These are phyloP conservation scores for Kluyveromyces sp. DNA, from an alignment of 1,139 yeast genomes.

Conservation along the genomic window DNA sequence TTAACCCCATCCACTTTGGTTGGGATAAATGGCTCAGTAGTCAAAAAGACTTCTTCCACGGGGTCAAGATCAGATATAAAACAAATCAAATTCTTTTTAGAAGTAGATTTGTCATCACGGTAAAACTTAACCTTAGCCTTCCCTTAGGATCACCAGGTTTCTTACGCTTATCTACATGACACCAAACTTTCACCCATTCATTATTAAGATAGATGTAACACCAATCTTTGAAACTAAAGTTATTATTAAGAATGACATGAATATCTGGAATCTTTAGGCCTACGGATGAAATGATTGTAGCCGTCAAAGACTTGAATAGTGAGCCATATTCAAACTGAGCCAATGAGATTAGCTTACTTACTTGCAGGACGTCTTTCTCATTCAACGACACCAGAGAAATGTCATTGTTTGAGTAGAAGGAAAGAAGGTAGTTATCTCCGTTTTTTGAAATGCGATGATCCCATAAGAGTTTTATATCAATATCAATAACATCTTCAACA, in stretches of 20 bases:
- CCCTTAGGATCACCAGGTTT: conserved; percentile 16
- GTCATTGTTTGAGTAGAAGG: conserved; percentile 2
- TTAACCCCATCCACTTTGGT: neutral
- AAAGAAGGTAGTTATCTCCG: conserved; percentile 3
- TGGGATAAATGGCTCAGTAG: conserved; percentile 9
- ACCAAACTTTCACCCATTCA: conserved; percentile 28
- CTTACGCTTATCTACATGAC: conserved; percentile 23
- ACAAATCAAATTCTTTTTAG: conserved; percentile 19
- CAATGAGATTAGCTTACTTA: conserved; percentile 6
- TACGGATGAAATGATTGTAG: conserved; percentile 21
- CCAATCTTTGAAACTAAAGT: conserved; percentile 29
- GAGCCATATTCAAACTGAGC: conserved; percentile 21
- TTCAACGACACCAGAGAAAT: conserved; percentile 2
- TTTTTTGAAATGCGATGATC: conserved; percentile 4
- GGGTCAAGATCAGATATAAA: conserved; percentile 22
- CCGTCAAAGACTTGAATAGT: conserved; percentile 25
- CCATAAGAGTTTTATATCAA: conserved; percentile 5
- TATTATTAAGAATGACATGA: conserved; percentile 21
- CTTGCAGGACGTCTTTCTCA: neutral
- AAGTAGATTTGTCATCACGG: conserved; percentile 20
- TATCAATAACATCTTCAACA: conserved; percentile 5
- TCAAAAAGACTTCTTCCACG: conserved; percentile 25
- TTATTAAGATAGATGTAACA: conserved; percentile 25
- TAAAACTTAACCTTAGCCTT: conserved; percentile 24
- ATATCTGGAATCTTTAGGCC: conserved; percentile 27